These are phyloP conservation scores for Fomitopsis pulvina DNA, from an alignment of 768 basidiomycete species.

Conservation along the genomic window DNA sequence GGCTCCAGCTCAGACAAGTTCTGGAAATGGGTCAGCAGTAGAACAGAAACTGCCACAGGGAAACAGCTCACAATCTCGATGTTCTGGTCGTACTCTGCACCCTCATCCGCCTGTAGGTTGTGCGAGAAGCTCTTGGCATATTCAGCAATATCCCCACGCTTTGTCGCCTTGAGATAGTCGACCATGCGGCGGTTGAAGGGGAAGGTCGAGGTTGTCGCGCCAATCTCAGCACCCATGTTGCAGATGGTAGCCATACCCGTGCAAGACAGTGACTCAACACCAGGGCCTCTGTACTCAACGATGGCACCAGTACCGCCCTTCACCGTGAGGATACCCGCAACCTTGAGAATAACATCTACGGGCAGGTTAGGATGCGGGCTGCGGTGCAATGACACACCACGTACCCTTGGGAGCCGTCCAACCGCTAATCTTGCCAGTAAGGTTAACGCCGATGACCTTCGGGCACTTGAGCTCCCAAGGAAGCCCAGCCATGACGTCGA, in stretches of 20 bases:
- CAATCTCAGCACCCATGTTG: slow-evolving; percentile 99
- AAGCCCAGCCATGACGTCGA: slow-evolving; percentile 96
- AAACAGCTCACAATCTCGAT: slow-evolving; percentile 76
- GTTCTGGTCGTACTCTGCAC: slow-evolving; percentile 87
- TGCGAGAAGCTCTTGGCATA: slow-evolving; percentile 87
- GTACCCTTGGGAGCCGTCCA: slow-evolving; percentile 97
- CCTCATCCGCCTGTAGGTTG: slow-evolving; percentile 85
- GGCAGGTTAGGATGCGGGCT: slow-evolving; percentile 6
- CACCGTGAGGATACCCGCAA: slow-evolving; percentile 97
- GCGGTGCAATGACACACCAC: slow-evolving; percentile 16
- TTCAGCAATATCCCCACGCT: slow-evolving; percentile 77
- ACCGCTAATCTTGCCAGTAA: slow-evolving; percentile 90
- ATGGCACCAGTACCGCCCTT: slow-evolving; percentile 99
- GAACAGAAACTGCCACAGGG: background rate
- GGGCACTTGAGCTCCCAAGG: slow-evolving; percentile 99
- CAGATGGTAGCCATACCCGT: slow-evolving; percentile 99
- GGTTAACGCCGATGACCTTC: slow-evolving; percentile 96
- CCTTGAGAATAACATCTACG: slow-evolving; percentile 95
- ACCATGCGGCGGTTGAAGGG: slow-evolving; percentile 96
- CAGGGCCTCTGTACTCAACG: slow-evolving; percentile 93
- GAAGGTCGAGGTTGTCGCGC: slow-evolving; percentile 98
- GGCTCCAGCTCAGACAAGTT: slow-evolving; percentile 97
- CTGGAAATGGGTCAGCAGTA: slow-evolving; percentile 26
- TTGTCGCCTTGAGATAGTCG: slow-evolving; percentile 92
- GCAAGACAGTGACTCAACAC: slow-evolving; percentile 93